These are phyloP conservation scores for Gossypium davidsonii DNA, from an alignment of 441 rosid genomes.

Conservation along the genomic window DNA sequence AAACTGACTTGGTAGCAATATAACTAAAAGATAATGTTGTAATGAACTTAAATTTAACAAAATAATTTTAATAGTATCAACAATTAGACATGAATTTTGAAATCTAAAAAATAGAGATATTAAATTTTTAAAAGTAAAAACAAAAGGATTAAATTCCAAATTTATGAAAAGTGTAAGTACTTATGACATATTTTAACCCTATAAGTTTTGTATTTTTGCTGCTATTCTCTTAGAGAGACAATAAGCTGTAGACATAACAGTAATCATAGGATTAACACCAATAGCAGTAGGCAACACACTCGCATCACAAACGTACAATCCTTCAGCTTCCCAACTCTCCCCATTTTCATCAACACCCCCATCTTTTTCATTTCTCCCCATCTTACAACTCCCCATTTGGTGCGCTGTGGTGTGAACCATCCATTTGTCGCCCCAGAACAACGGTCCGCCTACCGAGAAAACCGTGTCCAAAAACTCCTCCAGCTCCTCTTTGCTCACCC, in stretches of 20 bases:
- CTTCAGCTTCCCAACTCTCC: conserved; percentile 92
- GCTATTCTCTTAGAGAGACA: conserved; percentile 59
- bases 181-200: no score
- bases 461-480: conserved; percentile 57
- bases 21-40: no score
- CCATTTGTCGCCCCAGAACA: conserved; percentile 48
- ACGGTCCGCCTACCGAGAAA: conserved; percentile 39
- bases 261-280: conserved; percentile 95
- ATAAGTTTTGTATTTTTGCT: conserved; percentile 3
- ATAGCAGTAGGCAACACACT: conserved; percentile 74
- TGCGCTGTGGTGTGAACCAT: conserved; percentile 51
- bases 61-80: no score
- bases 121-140: no score
- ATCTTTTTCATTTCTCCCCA: conserved; percentile 51
- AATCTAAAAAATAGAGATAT: no score
- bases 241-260: conserved; percentile 72
- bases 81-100: no score
- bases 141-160: no score
- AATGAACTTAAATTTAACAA: no score
- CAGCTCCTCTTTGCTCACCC: conserved; percentile 34
- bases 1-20: no score
- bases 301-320: conserved; percentile 76
- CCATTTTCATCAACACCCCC: conserved; percentile 81
- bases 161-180: no score
- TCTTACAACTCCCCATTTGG: conserved; percentile 95